Evolutionary conservation across 2,329 filamentous ascomycete species (phyloP).

Genomic region (Alternaria triticina): DNA sequence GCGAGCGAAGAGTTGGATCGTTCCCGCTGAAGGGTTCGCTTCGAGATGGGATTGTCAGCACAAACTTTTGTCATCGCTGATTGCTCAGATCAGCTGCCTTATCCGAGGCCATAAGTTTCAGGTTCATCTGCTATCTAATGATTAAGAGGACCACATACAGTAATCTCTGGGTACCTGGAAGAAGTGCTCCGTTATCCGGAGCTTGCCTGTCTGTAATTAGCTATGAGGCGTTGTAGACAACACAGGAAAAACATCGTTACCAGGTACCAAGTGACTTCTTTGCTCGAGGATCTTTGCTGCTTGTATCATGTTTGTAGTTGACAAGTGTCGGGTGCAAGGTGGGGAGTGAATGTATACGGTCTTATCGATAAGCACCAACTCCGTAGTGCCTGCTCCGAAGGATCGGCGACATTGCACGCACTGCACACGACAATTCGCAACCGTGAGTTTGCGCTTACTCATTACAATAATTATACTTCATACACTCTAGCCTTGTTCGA

Average conservation of each 20-base stretch:
- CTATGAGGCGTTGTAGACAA: not conserved
- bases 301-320: conserved; percentile 43
- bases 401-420: not conserved
- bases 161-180: conserved; percentile 89
- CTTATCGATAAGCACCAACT: conserved; percentile 30
- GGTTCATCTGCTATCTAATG: not conserved
- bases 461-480: not conserved
- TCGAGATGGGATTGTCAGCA: not conserved
- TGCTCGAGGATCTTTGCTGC: conserved; percentile 57
- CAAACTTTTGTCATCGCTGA: not conserved
- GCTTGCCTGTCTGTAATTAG: conserved; percentile 63
- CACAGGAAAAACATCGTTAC: conserved; percentile 27
- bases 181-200: conserved; percentile 80
- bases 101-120: not conserved
- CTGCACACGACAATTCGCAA: not conserved
- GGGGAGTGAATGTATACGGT: conserved; percentile 17
- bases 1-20: conserved; percentile 78
- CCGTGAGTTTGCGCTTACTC: not conserved
- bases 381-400: conserved; percentile 24
- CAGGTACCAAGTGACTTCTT: conserved; percentile 53
- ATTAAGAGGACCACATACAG: conserved; percentile 23
- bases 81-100: not conserved
- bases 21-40: conserved; percentile 62
- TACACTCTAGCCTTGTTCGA: too few relatives aligned
- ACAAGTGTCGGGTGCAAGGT: not conserved